Evolutionary conservation across 2,329 filamentous ascomycete species (phyloP), one percentile per base, ranked within the genome.

Genomic region (Sporothrix sp.): DNA sequence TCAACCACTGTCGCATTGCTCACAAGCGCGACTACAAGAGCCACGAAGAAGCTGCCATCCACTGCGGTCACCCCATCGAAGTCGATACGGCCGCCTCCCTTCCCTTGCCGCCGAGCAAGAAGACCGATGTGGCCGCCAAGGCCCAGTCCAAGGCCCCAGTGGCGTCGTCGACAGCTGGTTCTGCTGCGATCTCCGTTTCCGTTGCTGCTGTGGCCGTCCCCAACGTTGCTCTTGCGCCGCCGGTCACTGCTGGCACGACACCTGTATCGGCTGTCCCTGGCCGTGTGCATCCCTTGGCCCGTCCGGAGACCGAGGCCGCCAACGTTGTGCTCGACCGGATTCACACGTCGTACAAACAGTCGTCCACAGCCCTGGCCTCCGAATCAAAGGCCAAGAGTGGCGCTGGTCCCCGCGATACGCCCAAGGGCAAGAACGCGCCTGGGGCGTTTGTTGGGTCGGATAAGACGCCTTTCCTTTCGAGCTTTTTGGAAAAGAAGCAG

Each of bases 1-100:
- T 98, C 70, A 98, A 98, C 63, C 93, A 98, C 64, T 97, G 91
- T 65, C 88, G 93, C 52, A 97, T 98, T 60, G 89, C 90, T 23
- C 93, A 98, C 68, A 86, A 85, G 63, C 79, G 87, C 53, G 89
- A 94, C 57, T 97, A 90, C 72, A 91, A 95, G 69, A 96, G 88
- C 60, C 93, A 98, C 62, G 91, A 97, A 65, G 87, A 90, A 61
- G 93, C 93, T 55, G 93, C 91, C 30, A 76, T 90, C 51, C 85
- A 86, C 53, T 94, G 88, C 59, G 93, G 93, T 48, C 83, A 90
- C 58, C 81, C 85, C 11, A 80, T 95, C 52, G 86, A 95, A 59
- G 72, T 79, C 56, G 77, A 84, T 56, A 81, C 84, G 49, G 66
- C 66, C 25, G 73, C 73, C 39, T 16, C 33, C 7, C 28, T 35